Conservation (phyloP, 305 asterid species). For the Fraxinus velutina region DNA sequence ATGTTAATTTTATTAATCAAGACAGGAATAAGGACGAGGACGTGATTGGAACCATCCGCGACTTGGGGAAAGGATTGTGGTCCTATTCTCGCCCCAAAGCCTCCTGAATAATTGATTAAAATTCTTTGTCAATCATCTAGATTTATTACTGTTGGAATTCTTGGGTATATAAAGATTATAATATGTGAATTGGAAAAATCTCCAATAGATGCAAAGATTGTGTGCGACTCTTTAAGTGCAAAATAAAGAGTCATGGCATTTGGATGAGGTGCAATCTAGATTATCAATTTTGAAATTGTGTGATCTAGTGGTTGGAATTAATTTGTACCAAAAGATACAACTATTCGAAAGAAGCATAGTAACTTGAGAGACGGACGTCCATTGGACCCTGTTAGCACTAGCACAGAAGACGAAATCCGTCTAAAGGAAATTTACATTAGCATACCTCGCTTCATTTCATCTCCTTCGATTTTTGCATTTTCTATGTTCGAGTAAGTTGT, state of each 20-base stretch:
- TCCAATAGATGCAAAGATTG: too few species aligned
- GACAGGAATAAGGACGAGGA: background rate
- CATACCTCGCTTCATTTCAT: background rate
- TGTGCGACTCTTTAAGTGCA: too few species aligned
- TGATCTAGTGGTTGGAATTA: too few species aligned
- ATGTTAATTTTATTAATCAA: background rate
- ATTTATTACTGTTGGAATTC: background rate
- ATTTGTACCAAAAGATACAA: too few species aligned
- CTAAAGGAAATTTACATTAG: too few species aligned
- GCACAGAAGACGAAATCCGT: too few species aligned
- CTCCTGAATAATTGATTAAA: too few species aligned
- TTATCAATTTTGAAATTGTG: too few species aligned
- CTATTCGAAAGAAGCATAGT: background rate
- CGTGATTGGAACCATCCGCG: background rate
- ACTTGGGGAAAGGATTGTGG: background rate
- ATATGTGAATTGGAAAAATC: background rate
- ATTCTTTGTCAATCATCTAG: too few species aligned
- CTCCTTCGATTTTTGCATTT: background rate
- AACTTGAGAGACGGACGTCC: background rate
- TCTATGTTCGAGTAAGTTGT: too few species aligned
- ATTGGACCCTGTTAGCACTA: background rate
- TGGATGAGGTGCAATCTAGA: too few species aligned
- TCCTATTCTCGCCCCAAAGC: background rate
- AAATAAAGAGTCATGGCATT: too few species aligned
- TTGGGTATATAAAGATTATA: background rate